Conservation (phyloP, 202 grass and related monocot genomes). For the Zoysia matrella region DNA sequence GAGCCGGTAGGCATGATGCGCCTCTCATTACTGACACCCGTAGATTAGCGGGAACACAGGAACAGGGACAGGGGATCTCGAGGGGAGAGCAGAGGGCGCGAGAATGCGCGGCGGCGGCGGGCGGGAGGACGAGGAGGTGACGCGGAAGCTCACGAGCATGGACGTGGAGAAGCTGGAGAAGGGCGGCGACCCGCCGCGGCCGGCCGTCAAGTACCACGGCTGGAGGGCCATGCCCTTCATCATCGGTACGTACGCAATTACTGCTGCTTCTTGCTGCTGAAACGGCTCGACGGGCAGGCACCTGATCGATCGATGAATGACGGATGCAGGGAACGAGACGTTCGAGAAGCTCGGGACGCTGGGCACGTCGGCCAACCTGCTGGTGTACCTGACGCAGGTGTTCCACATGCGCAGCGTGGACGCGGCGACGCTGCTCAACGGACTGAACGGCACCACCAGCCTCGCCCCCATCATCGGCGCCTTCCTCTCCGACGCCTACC, state of each 20-base stretch:
- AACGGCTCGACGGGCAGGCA: no score
- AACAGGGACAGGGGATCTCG: background rate
- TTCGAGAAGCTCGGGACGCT: slow-evolving; percentile 92
- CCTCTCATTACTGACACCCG: slow-evolving; percentile 18
- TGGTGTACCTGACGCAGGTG: slow-evolving; percentile 87
- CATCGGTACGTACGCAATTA: slow-evolving; percentile 38
- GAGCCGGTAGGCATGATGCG: slow-evolving; percentile 21
- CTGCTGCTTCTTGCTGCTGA: no score
- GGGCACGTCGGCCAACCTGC: slow-evolving; percentile 80
- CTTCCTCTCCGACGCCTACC: slow-evolving; percentile 89
- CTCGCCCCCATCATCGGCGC: slow-evolving; percentile 84
- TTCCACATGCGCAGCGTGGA: slow-evolving; percentile 88
- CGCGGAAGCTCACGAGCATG: slow-evolving; percentile 65
- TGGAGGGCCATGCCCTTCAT: slow-evolving; percentile 95
- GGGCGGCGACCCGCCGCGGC: slow-evolving; percentile 40
- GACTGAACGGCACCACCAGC: slow-evolving; percentile 80
- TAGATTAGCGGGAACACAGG: background rate
- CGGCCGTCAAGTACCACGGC: slow-evolving; percentile 66
- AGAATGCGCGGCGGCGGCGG: slow-evolving; percentile 42
- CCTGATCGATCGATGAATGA: no score
- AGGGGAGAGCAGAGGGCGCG: background rate
- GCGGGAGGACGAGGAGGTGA: slow-evolving; percentile 51
- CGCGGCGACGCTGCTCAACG: slow-evolving; percentile 68
- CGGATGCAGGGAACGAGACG: slow-evolving; percentile 83
- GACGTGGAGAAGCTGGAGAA: slow-evolving; percentile 67